Evolutionary conservation across 306 rosid genomes (phyloP).

Genomic region (Fragaria nilgerrensis): DNA sequence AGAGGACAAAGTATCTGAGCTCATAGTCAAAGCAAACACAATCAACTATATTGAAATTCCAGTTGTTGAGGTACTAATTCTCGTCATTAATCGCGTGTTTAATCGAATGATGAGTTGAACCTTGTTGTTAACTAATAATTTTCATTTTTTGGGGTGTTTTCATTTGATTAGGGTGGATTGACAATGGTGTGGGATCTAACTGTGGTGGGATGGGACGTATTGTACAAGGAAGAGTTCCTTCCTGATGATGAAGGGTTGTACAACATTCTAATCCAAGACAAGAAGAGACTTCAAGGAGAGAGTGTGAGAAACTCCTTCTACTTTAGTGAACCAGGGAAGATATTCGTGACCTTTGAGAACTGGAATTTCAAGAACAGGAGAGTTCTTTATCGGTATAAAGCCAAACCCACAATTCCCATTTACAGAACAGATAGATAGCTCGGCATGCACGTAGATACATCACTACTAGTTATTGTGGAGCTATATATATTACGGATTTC

Average conservation of each 20-base stretch:
- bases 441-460: neutral
- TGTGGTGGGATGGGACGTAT: slow-evolving; percentile 85
- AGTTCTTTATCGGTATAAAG: slow-evolving; percentile 60
- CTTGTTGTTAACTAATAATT: neutral
- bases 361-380: slow-evolving; percentile 58
- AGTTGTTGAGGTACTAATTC: slow-evolving; percentile 44
- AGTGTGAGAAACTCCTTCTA: slow-evolving; percentile 73
- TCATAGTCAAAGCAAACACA: slow-evolving; percentile 41
- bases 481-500: neutral
- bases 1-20: slow-evolving; percentile 49
- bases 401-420: slow-evolving; percentile 62
- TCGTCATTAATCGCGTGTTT: neutral
- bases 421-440: slow-evolving; percentile 26
- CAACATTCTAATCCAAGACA: slow-evolving; percentile 59
- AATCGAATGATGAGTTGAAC: neutral
- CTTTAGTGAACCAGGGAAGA: slow-evolving; percentile 81
- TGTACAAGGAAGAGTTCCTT: slow-evolving; percentile 82
- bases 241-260: slow-evolving; percentile 91
- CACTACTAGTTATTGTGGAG: neutral
- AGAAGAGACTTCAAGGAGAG: slow-evolving; percentile 45
- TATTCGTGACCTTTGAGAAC: slow-evolving; percentile 62
- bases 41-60: slow-evolving; percentile 50
- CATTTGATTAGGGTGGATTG: slow-evolving; percentile 45
- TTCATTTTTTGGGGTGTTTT: neutral
- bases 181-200: slow-evolving; percentile 81